Evolutionary conservation across 305 asterid genomes (phyloP), one percentile per base, ranked within the genome.

Genomic region (Plantago lanceolata): DNA sequence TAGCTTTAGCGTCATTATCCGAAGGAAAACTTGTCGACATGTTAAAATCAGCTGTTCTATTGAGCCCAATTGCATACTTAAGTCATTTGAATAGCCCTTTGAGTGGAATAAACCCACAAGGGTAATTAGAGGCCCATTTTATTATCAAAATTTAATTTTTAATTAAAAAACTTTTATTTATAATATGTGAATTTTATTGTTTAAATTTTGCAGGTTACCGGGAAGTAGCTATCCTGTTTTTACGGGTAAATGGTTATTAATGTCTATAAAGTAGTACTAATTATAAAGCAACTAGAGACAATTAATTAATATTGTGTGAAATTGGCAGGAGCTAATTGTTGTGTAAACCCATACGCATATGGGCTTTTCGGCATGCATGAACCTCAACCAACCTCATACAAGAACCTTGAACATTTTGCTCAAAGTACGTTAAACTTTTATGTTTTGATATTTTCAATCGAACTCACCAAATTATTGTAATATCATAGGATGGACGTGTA

Each of bases 51-150:
- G 98, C 96, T 14, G 93, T 71, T 6, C 62, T 92, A 73, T 57
- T 92, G 24, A 82, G 96, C 81, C 98, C 98, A 13, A 67, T 89
- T 33, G 98, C 96, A 18, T 92, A 89, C 60, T 76, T 89, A 28
- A 87, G 85, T 68, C 95, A 92, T 24, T 84, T 89, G 85, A 79
- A 40, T 40, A 12, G 2, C 13, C 45, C 15, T 40, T 15, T 15
- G 2, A 40, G 15, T 9, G 3, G 85, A 54, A 87, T 87, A 79
- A 76, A 82, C 67, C 97, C 97, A 6, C 75, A 76, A 63, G 81
- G 81, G 97, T 86, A 75, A 9, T n/a, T 26, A 73, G 12, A 15
- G 33, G 51, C n/a, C 16, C n/a, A n/a, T n/a, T n/a, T n/a, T n/a
- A n/a, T n/a, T n/a, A n/a, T n/a, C n/a, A n/a, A n/a, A n/a, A n/a